Evolutionary conservation across 495 filamentous ascomycete genomes (phyloP), one percentile per base, ranked within the genome.

Genomic region (Penicillium angulare): DNA sequence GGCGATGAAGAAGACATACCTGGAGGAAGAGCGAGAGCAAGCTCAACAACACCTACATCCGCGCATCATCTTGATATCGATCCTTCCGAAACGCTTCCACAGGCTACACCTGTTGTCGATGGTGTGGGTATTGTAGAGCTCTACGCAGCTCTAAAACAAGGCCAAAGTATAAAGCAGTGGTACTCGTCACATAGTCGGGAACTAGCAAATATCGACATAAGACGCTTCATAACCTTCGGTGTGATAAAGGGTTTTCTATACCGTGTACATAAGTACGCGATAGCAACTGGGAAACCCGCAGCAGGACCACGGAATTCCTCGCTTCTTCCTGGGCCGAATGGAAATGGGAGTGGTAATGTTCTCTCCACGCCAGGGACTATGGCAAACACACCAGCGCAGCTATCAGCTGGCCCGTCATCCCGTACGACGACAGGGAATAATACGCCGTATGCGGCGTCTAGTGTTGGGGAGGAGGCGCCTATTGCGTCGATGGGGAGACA

Each of bases 211-310:
- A 81, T 98, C 52, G 93, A 98, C 68, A 82, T 96, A 38, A 80
- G 93, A 1, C 83, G 95, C 22, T 86, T 98, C 50, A 87, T 98
- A 50, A 92, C 92, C 27, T 97, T 97, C 66, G 93, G 95, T 39
- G 80, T 97, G 13, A 93, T 97, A 59, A 96, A 97, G 67, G 91
- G 92, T 3, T 86, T 95, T 53, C 60, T 98, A n/a, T 96, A 96
- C 67, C 82, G 93, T 15, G 86, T 96, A 26, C 92, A 97, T 71
- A 91, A 91, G 63, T 93, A 95, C 61, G 87, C 89, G 3, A 79
- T 90, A 7, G 81, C 82, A 9, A 83, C 84, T 0, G 69, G 74
- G 0, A 57, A 68, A 22, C 66, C 71, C 1, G 67, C 68, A 0
- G 65, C 64, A 2, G 46, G 60, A 9, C 27, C 64, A 2, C 67